Conservation (phyloP, 352 stramenopile species). For the Globisporangium nunn region DNA sequence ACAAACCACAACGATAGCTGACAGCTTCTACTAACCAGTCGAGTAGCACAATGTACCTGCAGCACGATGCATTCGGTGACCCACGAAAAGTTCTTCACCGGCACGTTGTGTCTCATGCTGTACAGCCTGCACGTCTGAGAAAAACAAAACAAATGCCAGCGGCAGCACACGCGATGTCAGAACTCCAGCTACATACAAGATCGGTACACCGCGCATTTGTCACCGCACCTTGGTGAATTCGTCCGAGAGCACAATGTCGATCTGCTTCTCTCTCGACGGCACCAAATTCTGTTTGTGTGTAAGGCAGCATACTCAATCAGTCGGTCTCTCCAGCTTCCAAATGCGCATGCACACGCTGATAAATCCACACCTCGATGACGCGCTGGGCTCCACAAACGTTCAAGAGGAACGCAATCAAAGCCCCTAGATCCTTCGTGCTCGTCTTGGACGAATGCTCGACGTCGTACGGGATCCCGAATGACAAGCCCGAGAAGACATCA, state of each 20-base stretch:
- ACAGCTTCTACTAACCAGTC: background rate
- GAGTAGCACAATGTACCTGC: constrained; percentile 29
- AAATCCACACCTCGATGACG: constrained; percentile 37
- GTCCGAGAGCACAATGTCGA: constrained; percentile 65
- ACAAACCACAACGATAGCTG: background rate
- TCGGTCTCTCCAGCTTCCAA: background rate
- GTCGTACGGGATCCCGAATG: constrained; percentile 61
- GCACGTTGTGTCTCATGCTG: constrained; percentile 24
- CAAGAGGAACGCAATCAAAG: constrained; percentile 51
- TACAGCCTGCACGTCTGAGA: constrained; percentile 49
- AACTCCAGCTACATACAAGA: background rate
- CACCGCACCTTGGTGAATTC: constrained; percentile 44
- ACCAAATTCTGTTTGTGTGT: constrained; percentile 33
- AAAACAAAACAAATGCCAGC: background rate
- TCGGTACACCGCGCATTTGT: constrained; percentile 12
- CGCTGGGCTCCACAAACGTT: constrained; percentile 48
- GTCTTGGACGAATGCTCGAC: constrained; percentile 19
- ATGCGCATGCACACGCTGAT: background rate
- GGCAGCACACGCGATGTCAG: no score
- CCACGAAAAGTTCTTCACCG: constrained; percentile 68
- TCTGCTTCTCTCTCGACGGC: constrained; percentile 19
- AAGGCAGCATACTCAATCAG: constrained; percentile 2
- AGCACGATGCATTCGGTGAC: constrained; percentile 78
- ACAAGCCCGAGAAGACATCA: constrained; percentile 48
- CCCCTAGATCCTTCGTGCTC: constrained; percentile 34